Evolutionary conservation across 352 stramenopile species (phyloP).

Genomic region (Detonula confervacea): DNA sequence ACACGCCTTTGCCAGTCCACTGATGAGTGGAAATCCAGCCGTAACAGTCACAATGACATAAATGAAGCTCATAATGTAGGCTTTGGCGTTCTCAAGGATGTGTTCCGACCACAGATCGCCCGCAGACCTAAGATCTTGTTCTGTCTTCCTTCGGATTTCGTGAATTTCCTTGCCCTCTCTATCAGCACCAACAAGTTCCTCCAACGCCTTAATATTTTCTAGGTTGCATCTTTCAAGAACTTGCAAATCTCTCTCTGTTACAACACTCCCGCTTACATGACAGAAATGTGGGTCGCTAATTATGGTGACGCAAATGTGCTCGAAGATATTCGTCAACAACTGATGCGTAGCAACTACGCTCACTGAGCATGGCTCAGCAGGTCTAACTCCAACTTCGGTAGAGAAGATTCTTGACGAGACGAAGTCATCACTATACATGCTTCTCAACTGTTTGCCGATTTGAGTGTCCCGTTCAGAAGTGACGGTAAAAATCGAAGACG

Average conservation of each 20-base stretch:
- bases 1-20: conserved; percentile 53
- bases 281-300: conserved; percentile 70
- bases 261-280: conserved; percentile 57
- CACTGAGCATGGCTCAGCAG: conserved; percentile 84
- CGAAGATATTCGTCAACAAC: conserved; percentile 84
- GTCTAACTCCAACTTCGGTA: conserved; percentile 77
- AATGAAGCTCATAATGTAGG: conserved; percentile 82
- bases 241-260: conserved; percentile 80
- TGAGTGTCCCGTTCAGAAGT: conserved; percentile 81
- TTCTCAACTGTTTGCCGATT: conserved; percentile 77
- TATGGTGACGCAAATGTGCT: conserved; percentile 77
- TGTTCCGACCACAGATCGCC: conserved; percentile 81
- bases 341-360: conserved; percentile 83
- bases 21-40: conserved; percentile 69
- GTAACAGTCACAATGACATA: conserved; percentile 84
- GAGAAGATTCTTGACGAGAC: conserved; percentile 78
- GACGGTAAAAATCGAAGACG: conserved; percentile 81
- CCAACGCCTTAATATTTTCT: conserved; percentile 76
- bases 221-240: conserved; percentile 80
- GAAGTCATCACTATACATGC: conserved; percentile 67
- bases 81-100: conserved; percentile 79
- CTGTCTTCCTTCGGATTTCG: conserved; percentile 39
- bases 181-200: conserved; percentile 78
- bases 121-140: conserved; percentile 58
- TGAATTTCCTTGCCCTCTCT: conserved; percentile 49